phyloP scores from a whole-genome alignment of 805 yeast genomes.

The Sungouiozyma ichnusensis region DNA sequence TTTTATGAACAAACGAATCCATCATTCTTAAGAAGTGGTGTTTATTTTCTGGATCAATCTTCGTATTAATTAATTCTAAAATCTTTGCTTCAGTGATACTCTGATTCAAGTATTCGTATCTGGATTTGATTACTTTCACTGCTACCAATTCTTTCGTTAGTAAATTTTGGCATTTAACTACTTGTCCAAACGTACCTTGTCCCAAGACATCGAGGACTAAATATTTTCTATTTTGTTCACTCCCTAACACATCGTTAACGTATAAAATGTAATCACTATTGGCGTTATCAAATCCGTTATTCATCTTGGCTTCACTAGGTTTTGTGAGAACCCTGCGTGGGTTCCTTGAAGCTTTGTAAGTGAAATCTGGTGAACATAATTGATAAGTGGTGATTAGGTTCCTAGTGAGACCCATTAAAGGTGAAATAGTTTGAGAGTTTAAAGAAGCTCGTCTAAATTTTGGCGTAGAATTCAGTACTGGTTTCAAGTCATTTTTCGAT shows the following conservation, averaged over 20 bases:
- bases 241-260: conserved; percentile 87
- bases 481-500: conserved; percentile 45
- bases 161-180: conserved; percentile 74
- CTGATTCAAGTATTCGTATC: conserved; percentile 84
- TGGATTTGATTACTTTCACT: conserved; percentile 86
- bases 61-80: conserved; percentile 67
- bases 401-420: conserved; percentile 68
- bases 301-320: conserved; percentile 72
- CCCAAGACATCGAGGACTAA: conserved; percentile 86
- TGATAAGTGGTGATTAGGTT: conserved; percentile 71
- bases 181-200: conserved; percentile 98
- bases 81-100: conserved; percentile 83
- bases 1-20: conserved; percentile 86
- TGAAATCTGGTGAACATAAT: conserved; percentile 75
- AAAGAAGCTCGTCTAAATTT: conserved; percentile 62
- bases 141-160: conserved; percentile 82
- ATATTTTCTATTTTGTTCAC: conserved; percentile 58
- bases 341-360: conserved; percentile 72
- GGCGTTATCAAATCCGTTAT: conserved; percentile 80
- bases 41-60: conserved; percentile 56
- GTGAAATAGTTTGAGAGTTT: conserved; percentile 58
- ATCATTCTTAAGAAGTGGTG: conserved; percentile 68
- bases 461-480: conserved; percentile 50
- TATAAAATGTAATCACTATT: conserved; percentile 85
- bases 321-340: conserved; percentile 90